Evolutionary conservation across 805 yeast genomes (phyloP), one percentile per base, ranked within the genome.

Genomic region (Wickerhamomyces bovis): DNA sequence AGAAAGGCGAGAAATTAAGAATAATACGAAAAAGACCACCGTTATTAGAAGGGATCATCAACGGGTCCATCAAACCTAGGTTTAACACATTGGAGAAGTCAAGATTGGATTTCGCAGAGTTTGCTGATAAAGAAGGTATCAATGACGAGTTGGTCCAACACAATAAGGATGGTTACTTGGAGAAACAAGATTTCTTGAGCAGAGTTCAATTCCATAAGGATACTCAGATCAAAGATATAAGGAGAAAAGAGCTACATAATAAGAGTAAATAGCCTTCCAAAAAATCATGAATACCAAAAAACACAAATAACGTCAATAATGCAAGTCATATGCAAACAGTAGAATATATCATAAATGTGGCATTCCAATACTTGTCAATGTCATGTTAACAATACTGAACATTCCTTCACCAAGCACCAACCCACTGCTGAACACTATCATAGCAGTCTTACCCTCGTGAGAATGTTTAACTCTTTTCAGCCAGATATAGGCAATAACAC

Each of bases 401-500:
- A 92, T 71, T 2, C 99, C 98, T 66, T 92, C 99, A 16, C 99
- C 99, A 19, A 92, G 68, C 3, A 92, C 95, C 49, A 92, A 71
- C 0, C 99, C 99, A 55, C 95, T 83, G 58, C 96, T 87, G 56
- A 89, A 80, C 18, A 92, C 89, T 50, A 92, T 89, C 80, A 92
- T 75, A 39, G 73, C 74, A 1, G 94, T 87, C 52, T 78, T 80
- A 22, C 78, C 78, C 42, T 70, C 71, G 9, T 73, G 68, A 45
- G 63, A 57, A 33, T 65, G 55, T 41, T 60, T 59, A n/a, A 59
- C 56, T 19, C 62, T 65, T 25, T 64, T 67, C 48, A 79, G 52
- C 89, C 90, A 80, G 53, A 68, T 51, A 58, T 76, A 76, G 1
- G 89, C 77, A 30, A 80, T 58, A 3, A 85, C 55, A 2, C 99